A percentile compares a stretch with the other conserved stretches of the same genome.
Conservation (phyloP, 306 rosid genomes). For the Medicago truncatula region DNA sequence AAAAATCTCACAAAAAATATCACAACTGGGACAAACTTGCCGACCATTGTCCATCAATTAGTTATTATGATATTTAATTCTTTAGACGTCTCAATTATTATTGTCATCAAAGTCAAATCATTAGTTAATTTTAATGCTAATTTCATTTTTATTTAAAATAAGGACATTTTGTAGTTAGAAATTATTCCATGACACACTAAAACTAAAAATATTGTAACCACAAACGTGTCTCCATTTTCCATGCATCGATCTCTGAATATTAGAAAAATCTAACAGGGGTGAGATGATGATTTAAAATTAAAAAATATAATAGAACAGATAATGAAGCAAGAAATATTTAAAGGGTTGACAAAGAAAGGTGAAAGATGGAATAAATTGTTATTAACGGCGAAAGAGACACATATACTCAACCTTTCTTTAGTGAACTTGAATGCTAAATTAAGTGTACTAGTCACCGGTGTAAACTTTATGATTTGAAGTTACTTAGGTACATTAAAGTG, state of each 20-base stretch:
- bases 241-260: neutral
- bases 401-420: neutral
- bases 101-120: neutral
- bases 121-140: neutral
- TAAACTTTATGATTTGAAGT: neutral
- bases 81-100: neutral
- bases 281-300: neutral
- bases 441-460: neutral
- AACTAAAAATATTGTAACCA: neutral
- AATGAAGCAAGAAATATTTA: neutral
- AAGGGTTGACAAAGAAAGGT: conserved; percentile 3
- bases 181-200: too few species aligned
- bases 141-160: too few species aligned
- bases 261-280: neutral
- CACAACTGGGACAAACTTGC: neutral
- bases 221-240: neutral
- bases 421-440: neutral
- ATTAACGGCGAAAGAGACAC: neutral
- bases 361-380: neutral
- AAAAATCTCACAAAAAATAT: neutral
- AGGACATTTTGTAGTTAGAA: too few species aligned
- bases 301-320: neutral
- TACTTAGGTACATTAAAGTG: neutral
- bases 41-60: neutral
- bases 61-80: neutral